These are phyloP conservation scores for Metschnikowia colocasiae DNA, from an alignment of 805 yeast genomes.

Conservation along the genomic window DNA sequence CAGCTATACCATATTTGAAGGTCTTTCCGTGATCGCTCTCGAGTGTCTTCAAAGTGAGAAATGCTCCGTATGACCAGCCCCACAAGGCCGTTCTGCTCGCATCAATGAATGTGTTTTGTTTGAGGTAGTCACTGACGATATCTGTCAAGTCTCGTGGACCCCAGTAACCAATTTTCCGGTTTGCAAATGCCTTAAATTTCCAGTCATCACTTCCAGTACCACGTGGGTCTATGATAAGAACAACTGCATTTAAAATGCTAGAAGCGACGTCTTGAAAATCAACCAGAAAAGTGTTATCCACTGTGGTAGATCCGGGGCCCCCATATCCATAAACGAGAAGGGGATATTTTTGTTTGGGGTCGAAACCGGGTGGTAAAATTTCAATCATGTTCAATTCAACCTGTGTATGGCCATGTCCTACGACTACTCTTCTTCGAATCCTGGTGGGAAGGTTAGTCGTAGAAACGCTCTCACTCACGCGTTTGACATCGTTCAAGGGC, in stretches of 20 bases:
- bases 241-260: conserved; percentile 55
- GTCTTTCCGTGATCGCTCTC: conserved; percentile 61
- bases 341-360: conserved; percentile 50
- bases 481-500: conserved; percentile 19
- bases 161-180: conserved; percentile 61
- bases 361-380: conserved; percentile 56
- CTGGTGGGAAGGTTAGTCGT: conserved; percentile 50
- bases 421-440: conserved; percentile 30
- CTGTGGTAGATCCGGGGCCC: conserved; percentile 75
- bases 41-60: conserved; percentile 66
- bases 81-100: conserved; percentile 58
- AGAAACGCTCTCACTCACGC: conserved; percentile 19
- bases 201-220: conserved; percentile 83
- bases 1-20: conserved; percentile 74
- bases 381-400: conserved; percentile 52
- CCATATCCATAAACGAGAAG: conserved; percentile 68
- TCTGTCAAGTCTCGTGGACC: conserved; percentile 67
- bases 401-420: conserved; percentile 30
- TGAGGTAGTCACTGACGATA: conserved; percentile 49
- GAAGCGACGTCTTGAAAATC: conserved; percentile 60
- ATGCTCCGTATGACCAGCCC: conserved; percentile 93
- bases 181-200: conserved; percentile 57
- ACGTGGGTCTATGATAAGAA: conserved; percentile 70
- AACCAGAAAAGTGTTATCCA: conserved; percentile 43
- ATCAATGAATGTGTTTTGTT: conserved; percentile 47